Percentiles rank a stretch among this genome's conserved stretches.
phyloP scores from a whole-genome alignment of 805 yeast species.

The Yamadazyma endophytica region DNA sequence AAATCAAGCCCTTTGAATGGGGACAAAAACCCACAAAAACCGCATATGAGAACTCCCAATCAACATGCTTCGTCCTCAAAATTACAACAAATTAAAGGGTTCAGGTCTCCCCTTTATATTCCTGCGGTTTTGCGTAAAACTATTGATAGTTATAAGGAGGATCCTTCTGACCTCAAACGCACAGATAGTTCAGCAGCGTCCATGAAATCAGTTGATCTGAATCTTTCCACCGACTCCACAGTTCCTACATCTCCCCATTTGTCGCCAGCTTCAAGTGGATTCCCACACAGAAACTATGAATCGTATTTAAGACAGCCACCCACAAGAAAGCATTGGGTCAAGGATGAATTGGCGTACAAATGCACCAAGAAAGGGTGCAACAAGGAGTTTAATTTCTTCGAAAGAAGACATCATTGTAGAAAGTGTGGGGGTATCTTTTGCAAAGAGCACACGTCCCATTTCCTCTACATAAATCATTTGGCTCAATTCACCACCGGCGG shows the following conservation, averaged over 20 bases:
- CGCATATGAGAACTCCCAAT: no score
- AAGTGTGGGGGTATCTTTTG: slow-evolving; percentile 82
- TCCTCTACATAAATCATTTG: slow-evolving; percentile 50
- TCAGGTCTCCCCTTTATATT: slow-evolving; percentile 79
- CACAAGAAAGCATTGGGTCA: slow-evolving; percentile 66
- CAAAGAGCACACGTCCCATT: slow-evolving; percentile 59
- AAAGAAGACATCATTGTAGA: slow-evolving; percentile 78
- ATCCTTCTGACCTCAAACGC: not conserved
- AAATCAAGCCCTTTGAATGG: no score
- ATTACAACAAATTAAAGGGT: slow-evolving; percentile 76
- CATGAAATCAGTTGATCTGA: slow-evolving; percentile 29
- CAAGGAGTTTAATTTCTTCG: slow-evolving; percentile 70
- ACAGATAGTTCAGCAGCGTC: slow-evolving; percentile 15
- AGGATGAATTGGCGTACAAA: slow-evolving; percentile 58
- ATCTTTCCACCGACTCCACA: slow-evolving; percentile 23
- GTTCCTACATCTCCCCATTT: slow-evolving; percentile 9
- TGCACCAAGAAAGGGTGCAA: slow-evolving; percentile 61
- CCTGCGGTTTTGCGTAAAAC: slow-evolving; percentile 79
- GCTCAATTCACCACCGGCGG: slow-evolving; percentile 68
- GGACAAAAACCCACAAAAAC: no score
- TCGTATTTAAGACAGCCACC: slow-evolving; percentile 38
- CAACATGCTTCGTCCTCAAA: no score
- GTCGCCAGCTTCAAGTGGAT: slow-evolving; percentile 4
- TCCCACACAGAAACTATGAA: slow-evolving; percentile 18
- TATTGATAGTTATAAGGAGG: slow-evolving; percentile 8